Percentiles rank a stretch among this genome's conserved stretches.
These are phyloP conservation scores for Malassezia vespertilionis DNA, from an alignment of 1,284 basidiomycete species.

Conservation along the genomic window DNA sequence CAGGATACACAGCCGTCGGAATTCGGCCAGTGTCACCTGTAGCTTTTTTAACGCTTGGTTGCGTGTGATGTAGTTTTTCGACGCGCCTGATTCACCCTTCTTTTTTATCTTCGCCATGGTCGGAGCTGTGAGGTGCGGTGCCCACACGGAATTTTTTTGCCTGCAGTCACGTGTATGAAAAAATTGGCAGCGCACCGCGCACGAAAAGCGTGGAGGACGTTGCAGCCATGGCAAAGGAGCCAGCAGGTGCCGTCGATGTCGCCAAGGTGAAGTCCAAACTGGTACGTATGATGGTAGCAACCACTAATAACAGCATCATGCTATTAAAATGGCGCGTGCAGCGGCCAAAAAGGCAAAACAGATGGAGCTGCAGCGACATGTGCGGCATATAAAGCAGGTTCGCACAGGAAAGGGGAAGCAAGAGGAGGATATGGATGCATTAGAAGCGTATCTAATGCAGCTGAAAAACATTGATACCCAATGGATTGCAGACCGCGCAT, in stretches of 20 bases:
- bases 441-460: conserved; percentile 1
- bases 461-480: conserved; percentile 10
- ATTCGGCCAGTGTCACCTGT: conserved; percentile 92
- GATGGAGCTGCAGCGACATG: conserved; percentile 11
- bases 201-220: conserved; percentile 1
- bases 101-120: conserved; percentile 76
- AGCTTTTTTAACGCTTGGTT: conserved; percentile 59
- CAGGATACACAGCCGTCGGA: conserved; percentile 89
- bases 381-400: conserved; percentile 10
- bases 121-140: not conserved
- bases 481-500: not conserved
- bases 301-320: conserved; percentile 8
- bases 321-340: not conserved
- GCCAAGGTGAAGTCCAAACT: not conserved
- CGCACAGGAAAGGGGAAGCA: not conserved
- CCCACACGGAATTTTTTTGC: conserved; percentile 9
- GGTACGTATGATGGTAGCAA: conserved; percentile 3
- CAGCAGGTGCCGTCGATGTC: not conserved
- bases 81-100: conserved; percentile 62
- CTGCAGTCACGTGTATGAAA: conserved; percentile 10
- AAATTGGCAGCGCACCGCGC: not conserved
- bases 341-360: conserved; percentile 12
- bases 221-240: not conserved
- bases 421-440: not conserved
- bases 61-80: conserved; percentile 66